phyloP scores from a whole-genome alignment of 2,329 filamentous ascomycete genomes.

The Pezicula carpinea region DNA sequence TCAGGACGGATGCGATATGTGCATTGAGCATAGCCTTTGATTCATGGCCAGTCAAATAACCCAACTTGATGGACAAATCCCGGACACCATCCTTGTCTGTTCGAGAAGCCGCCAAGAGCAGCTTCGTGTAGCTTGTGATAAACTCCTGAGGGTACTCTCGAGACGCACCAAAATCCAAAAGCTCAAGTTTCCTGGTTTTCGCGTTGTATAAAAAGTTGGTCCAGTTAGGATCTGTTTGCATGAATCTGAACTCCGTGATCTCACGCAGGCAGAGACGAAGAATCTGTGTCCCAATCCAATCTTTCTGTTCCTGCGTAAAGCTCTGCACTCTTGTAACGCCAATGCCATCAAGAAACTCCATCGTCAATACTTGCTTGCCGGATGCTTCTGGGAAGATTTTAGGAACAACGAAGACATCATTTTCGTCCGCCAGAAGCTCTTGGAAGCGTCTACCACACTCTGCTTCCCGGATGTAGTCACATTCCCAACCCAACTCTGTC shows the following conservation, averaged over 20 bases:
- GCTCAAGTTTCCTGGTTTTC: constrained; percentile 66
- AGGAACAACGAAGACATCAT: constrained; percentile 73
- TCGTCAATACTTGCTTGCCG: constrained; percentile 83
- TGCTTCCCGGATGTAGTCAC: constrained; percentile 88
- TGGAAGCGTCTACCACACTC: constrained; percentile 73
- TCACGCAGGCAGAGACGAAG: constrained; percentile 88
- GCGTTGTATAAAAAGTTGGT: constrained; percentile 95
- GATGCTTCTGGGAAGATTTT: constrained; percentile 73
- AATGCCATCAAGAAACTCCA: constrained; percentile 83
- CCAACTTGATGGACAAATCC: constrained; percentile 68
- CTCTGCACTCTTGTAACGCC: constrained; percentile 76
- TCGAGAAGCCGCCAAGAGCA: constrained; percentile 75
- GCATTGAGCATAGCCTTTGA: constrained; percentile 82
- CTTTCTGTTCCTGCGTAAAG: constrained; percentile 77
- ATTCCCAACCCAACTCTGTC: constrained; percentile 92
- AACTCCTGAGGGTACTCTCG: constrained; percentile 80
- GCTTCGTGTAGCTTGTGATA: constrained; percentile 71
- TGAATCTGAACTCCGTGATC: constrained; percentile 91
- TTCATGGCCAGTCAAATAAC: constrained; percentile 90
- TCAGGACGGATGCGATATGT: constrained; percentile 82
- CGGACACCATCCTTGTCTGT: constrained; percentile 61
- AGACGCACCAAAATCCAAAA: constrained; percentile 93
- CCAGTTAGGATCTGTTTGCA: constrained; percentile 99
- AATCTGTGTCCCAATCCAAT: constrained; percentile 96
- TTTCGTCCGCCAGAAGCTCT: constrained; percentile 69